A percentile compares a stretch with the other conserved stretches of the same genome.
phyloP scores from a whole-genome alignment of 768 basidiomycete genomes.

The Lactarius trivialis region DNA sequence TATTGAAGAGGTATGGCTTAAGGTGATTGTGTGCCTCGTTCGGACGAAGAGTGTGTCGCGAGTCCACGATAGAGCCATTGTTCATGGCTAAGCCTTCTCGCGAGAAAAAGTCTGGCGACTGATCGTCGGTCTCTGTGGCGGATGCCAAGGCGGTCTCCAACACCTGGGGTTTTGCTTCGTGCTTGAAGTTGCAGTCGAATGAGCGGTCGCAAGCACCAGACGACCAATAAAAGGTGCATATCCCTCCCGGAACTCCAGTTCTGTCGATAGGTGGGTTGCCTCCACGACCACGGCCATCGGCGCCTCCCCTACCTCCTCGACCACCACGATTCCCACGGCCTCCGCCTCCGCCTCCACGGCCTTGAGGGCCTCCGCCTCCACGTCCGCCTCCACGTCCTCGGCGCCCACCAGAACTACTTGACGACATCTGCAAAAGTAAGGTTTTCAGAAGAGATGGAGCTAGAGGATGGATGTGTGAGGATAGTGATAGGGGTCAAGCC shows the following conservation, averaged over 20 bases:
- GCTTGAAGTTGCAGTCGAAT: conserved; percentile 28
- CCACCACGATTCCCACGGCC: conserved; percentile 15
- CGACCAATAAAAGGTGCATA: conserved; percentile 29
- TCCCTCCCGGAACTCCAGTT: conserved; percentile 20
- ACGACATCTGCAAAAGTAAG: conserved; percentile 5
- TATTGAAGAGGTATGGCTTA: conserved; percentile 23
- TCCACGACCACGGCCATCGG: conserved; percentile 19
- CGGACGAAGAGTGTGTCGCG: conserved; percentile 21
- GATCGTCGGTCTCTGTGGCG: not conserved
- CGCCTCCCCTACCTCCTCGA: conserved; percentile 7
- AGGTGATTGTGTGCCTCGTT: conserved; percentile 28
- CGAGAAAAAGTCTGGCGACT: conserved; percentile 24
- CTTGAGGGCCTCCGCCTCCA: not conserved
- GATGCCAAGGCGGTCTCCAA: not conserved
- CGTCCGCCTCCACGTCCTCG: too few species aligned
- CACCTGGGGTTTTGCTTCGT: conserved; percentile 18
- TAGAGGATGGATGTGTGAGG: too few species aligned
- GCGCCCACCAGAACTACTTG: not conserved
- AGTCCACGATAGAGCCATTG: conserved; percentile 16
- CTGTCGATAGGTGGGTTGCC: conserved; percentile 1
- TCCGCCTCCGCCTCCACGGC: conserved; percentile 1
- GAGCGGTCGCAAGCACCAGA: conserved; percentile 26
- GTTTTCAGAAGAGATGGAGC: not conserved
- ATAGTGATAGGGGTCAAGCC: not conserved
- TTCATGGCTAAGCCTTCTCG: conserved; percentile 22